Conservation (phyloP, 345 rosid species). For the Acer saccharum region DNA sequence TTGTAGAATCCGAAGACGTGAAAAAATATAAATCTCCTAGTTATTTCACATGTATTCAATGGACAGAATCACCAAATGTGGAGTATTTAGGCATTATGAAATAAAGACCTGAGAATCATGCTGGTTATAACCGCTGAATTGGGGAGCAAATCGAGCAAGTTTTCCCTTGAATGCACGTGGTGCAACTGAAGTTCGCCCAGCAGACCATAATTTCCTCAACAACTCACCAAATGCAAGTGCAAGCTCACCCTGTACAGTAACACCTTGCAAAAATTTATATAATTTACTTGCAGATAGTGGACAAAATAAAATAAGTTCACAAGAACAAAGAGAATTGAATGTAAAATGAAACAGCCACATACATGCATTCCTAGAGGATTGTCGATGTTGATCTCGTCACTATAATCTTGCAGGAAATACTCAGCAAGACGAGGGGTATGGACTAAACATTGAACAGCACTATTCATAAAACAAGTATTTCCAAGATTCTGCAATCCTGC, state of each 20-base stretch:
- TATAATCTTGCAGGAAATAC: conserved; percentile 83
- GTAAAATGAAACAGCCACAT: conserved; percentile 35
- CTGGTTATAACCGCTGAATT: conserved; percentile 96
- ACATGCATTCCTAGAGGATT: conserved; percentile 95
- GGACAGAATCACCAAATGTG: background rate
- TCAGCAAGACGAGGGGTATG: conserved; percentile 84
- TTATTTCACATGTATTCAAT: background rate
- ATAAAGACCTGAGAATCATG: conserved; percentile 88
- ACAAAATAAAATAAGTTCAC: background rate
- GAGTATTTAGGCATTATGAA: conserved; percentile 22
- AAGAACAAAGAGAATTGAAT: conserved; percentile 5
- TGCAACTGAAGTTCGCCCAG: conserved; percentile 59
- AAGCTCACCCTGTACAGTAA: conserved; percentile 83
- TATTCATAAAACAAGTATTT: conserved; percentile 96
- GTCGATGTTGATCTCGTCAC: conserved; percentile 68
- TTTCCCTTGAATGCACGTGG: conserved; percentile 84
- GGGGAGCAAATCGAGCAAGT: conserved; percentile 89
- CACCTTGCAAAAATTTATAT: conserved; percentile 36
- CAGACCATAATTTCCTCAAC: conserved; percentile 82
- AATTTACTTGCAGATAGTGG: too few relatives aligned
- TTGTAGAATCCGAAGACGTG: background rate
- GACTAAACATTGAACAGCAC: conserved; percentile 88
- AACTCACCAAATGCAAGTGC: conserved; percentile 86
- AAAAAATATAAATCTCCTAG: background rate
- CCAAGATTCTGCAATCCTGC: conserved; percentile 95